Percentiles rank a stretch among this genome's conserved stretches.
These are phyloP conservation scores for Eucalyptus cloeziana DNA, from an alignment of 345 rosid genomes.

Conservation along the genomic window DNA sequence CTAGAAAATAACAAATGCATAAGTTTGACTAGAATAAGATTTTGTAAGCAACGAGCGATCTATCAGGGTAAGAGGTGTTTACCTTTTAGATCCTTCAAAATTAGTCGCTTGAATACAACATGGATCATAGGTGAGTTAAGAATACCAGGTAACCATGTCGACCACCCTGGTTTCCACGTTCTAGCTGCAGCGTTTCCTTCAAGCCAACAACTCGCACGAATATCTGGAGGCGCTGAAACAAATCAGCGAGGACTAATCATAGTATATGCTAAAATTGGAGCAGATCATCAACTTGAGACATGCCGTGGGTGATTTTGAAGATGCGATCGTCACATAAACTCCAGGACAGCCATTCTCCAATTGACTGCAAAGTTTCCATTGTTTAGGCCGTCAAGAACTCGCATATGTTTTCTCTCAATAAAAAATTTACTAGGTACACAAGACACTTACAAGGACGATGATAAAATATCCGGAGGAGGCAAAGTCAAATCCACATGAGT, in stretches of 20 bases:
- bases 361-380: slow-evolving; percentile 28
- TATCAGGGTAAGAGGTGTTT: neutral
- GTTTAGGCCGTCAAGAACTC: neutral
- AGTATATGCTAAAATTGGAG: neutral
- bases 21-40: neutral
- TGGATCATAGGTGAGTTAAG: neutral
- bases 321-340: slow-evolving; percentile 81
- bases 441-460: slow-evolving; percentile 71
- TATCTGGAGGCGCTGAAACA: slow-evolving; percentile 22
- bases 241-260: slow-evolving; percentile 1
- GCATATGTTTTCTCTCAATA: neutral
- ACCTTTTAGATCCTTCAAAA: neutral
- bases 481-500: slow-evolving; percentile 65
- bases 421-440: neutral
- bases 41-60: neutral
- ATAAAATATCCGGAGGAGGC: slow-evolving; percentile 83
- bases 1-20: neutral
- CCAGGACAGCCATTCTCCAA: slow-evolving; percentile 97
- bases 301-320: slow-evolving; percentile 87
- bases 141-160: slow-evolving; percentile 74
- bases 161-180: slow-evolving; percentile 72
- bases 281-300: slow-evolving; percentile 8
- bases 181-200: slow-evolving; percentile 79
- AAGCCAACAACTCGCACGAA: slow-evolving; percentile 82
- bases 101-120: neutral